phyloP scores from a whole-genome alignment of 805 yeast species.

The Yarrowia osloensis region DNA sequence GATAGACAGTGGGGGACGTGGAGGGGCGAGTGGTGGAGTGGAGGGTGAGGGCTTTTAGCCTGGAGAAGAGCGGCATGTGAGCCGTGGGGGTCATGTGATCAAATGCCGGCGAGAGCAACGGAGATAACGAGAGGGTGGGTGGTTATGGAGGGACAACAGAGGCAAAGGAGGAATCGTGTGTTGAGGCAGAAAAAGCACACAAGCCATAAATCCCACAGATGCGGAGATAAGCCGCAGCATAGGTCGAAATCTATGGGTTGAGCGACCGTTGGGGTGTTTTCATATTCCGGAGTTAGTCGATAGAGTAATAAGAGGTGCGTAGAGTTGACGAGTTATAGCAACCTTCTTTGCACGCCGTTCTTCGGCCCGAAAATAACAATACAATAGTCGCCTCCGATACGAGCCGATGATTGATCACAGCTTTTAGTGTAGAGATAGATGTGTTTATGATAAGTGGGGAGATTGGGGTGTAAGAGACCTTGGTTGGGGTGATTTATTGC shows the following conservation, averaged over 20 bases:
- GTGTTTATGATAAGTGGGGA: neutral
- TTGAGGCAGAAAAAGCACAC: too few relatives aligned
- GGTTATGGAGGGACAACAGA: too few relatives aligned
- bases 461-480: too few relatives aligned
- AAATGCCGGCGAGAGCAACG: neutral
- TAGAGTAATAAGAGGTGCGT: neutral
- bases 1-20: neutral
- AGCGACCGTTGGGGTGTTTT: neutral
- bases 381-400: conserved; percentile 24
- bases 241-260: neutral
- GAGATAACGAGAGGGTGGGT: neutral
- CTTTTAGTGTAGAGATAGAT: neutral
- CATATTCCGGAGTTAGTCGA: neutral
- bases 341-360: conserved; percentile 9
- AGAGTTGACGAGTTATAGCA: neutral
- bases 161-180: too few relatives aligned
- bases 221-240: neutral
- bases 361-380: conserved; percentile 17
- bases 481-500: too few relatives aligned
- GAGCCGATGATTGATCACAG: neutral
- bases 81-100: neutral
- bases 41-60: neutral
- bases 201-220: too few relatives aligned
- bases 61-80: too few relatives aligned
- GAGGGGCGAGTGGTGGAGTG: neutral